phyloP scores from a whole-genome alignment of 176 grass and related monocot species.

The Saccharum spontaneum region DNA sequence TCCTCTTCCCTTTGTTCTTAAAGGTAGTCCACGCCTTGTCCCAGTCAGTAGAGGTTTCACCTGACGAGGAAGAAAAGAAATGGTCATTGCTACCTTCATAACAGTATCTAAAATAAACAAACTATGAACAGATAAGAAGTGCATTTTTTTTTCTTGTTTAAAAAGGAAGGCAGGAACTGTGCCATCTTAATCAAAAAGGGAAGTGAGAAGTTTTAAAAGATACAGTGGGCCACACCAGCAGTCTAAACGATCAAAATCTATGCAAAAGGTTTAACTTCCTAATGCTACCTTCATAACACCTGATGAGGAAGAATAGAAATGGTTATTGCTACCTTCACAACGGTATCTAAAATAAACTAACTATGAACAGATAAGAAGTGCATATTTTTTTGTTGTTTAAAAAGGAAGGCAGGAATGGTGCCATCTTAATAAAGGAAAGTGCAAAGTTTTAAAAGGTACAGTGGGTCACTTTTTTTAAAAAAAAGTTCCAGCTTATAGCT shows the following conservation, averaged over 20 bases:
- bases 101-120: not conserved
- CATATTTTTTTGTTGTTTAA: not conserved
- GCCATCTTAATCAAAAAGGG: not conserved
- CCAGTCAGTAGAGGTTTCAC: slow-evolving; percentile 84
- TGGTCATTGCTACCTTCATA: not conserved
- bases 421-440: not conserved
- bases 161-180: not conserved
- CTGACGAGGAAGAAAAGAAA: slow-evolving; percentile 36
- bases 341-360: not conserved
- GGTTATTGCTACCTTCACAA: not conserved
- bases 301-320: slow-evolving; percentile 27
- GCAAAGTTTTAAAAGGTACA: too few relatives aligned
- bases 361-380: not conserved
- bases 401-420: not conserved
- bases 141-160: not conserved
- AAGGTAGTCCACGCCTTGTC: slow-evolving; percentile 87
- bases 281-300: slow-evolving; percentile 25
- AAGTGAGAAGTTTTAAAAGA: too few relatives aligned
- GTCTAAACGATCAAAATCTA: too few relatives aligned
- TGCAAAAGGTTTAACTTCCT: too few relatives aligned
- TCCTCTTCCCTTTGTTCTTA: slow-evolving; percentile 76
- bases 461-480: too few relatives aligned
- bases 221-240: too few relatives aligned
- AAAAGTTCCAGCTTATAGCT: too few relatives aligned
- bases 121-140: not conserved